These are phyloP conservation scores for Trichosporon ovoides DNA, from an alignment of 1,284 basidiomycete species.

Conservation along the genomic window DNA sequence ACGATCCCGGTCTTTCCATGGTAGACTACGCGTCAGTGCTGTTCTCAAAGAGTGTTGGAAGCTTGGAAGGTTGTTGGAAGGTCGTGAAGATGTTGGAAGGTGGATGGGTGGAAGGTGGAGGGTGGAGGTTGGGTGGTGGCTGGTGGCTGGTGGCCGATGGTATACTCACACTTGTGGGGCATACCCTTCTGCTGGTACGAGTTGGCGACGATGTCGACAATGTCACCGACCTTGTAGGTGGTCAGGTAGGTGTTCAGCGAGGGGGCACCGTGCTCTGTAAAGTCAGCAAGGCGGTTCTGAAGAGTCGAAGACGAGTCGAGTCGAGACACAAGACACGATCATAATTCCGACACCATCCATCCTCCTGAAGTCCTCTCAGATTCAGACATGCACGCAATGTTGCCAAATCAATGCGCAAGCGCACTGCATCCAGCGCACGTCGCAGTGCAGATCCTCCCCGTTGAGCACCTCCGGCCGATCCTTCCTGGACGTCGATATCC, in stretches of 20 bases:
- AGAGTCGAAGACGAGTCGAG: background rate
- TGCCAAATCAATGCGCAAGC: background rate
- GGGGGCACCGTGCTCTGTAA: slow-evolving; percentile 81
- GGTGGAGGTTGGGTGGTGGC: too few species aligned
- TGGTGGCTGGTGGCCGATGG: too few species aligned
- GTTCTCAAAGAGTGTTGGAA: too few species aligned
- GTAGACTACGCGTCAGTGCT: slow-evolving; percentile 42
- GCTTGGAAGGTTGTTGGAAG: background rate
- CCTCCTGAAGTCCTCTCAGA: too few species aligned
- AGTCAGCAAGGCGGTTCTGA: slow-evolving; percentile 7
- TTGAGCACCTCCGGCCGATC: too few species aligned
- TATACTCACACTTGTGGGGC: slow-evolving; percentile 81
- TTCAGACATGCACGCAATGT: background rate
- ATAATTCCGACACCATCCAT: background rate
- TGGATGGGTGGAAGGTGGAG: too few species aligned
- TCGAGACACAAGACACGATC: background rate
- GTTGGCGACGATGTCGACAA: slow-evolving; percentile 99
- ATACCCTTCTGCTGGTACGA: slow-evolving; percentile 99
- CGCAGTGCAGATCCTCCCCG: too few species aligned
- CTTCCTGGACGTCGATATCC: too few species aligned
- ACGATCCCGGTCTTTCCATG: slow-evolving; percentile 78
- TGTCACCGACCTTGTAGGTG: slow-evolving; percentile 92
- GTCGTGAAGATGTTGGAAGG: background rate
- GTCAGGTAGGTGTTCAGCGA: slow-evolving; percentile 90
- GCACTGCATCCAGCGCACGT: background rate